Conservation (phyloP, 1,139 yeast genomes). For the Casaregolazyma suthepensis region DNA sequence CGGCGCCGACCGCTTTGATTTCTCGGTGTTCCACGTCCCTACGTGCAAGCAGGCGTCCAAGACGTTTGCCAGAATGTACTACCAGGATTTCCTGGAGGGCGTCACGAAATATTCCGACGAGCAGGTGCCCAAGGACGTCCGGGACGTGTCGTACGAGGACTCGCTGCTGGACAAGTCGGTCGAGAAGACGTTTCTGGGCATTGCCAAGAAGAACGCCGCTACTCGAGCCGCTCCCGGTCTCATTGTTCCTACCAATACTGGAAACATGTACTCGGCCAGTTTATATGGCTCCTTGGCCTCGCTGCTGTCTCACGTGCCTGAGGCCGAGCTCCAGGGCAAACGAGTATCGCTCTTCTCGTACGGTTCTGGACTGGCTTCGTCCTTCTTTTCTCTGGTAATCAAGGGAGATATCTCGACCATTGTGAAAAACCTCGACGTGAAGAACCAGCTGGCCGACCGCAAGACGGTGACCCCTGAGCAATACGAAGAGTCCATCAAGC, state of each 20-base stretch:
- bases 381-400: constrained; percentile 74
- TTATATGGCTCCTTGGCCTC: constrained; percentile 86
- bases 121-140: constrained; percentile 61
- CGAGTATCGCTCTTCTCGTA: constrained; percentile 92
- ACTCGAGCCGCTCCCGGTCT: constrained; percentile 76
- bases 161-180: constrained; percentile 73
- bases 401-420: constrained; percentile 75
- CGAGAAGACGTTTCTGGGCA: constrained; percentile 78
- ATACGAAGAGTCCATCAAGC: constrained; percentile 72
- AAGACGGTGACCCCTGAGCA: constrained; percentile 62
- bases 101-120: constrained; percentile 40
- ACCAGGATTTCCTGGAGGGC: constrained; percentile 75
- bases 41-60: constrained; percentile 93
- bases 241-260: constrained; percentile 90
- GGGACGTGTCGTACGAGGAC: constrained; percentile 62
- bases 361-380: constrained; percentile 96
- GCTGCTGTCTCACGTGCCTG: constrained; percentile 66
- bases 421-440: constrained; percentile 59
- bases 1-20: constrained; percentile 70
- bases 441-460: constrained; percentile 65
- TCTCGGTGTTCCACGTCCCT: constrained; percentile 97
- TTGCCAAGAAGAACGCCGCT: constrained; percentile 66
- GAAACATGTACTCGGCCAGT: constrained; percentile 97
- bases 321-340: constrained; percentile 68
- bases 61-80: constrained; percentile 86